Conservation (phyloP, 352 stramenopile species). For the Heterotrichella gracilis region DNA sequence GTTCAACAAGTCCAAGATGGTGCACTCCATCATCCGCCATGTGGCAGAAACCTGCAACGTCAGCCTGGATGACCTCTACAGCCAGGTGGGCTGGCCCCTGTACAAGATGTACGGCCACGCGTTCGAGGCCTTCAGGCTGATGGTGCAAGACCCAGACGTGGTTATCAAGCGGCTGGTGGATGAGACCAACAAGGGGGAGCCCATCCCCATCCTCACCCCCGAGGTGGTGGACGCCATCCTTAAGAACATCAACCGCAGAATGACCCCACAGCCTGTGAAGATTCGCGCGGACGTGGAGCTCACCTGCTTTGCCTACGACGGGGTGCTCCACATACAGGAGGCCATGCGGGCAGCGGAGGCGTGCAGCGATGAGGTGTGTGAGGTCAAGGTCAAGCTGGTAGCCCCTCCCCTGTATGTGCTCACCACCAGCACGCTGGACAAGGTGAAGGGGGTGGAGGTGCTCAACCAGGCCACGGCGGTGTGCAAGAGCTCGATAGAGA, state of each 20-base stretch:
- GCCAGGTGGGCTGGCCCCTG: constrained; percentile 76
- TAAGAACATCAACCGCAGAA: constrained; percentile 58
- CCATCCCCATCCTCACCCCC: constrained; percentile 20
- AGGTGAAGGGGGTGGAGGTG: constrained; percentile 68
- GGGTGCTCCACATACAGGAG: constrained; percentile 85
- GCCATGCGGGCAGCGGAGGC: constrained; percentile 47
- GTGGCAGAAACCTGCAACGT: constrained; percentile 34
- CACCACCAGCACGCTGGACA: constrained; percentile 78
- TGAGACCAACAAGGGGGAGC: constrained; percentile 29
- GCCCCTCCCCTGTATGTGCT: constrained; percentile 95
- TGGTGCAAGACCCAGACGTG: constrained; percentile 21
- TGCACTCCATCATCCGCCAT: constrained; percentile 64
- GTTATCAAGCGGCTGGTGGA: constrained; percentile 62
- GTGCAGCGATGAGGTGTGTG: constrained; percentile 44
- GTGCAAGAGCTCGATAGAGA: no score
- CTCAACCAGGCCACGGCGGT: constrained; percentile 70
- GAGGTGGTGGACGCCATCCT: constrained; percentile 37
- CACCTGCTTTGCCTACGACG: constrained; percentile 95
- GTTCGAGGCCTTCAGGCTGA: constrained; percentile 94
- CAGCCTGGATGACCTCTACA: constrained; percentile 42
- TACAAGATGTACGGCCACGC: constrained; percentile 94
- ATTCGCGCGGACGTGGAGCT: constrained; percentile 95
- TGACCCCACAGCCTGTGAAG: constrained; percentile 95
- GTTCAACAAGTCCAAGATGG: constrained; percentile 97
- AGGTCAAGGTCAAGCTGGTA: constrained; percentile 93